Percentiles rank a stretch among this genome's conserved stretches.
phyloP scores from a whole-genome alignment of 169 alveolate genomes.

The Pseudocohnilembus persalinus region DNA sequence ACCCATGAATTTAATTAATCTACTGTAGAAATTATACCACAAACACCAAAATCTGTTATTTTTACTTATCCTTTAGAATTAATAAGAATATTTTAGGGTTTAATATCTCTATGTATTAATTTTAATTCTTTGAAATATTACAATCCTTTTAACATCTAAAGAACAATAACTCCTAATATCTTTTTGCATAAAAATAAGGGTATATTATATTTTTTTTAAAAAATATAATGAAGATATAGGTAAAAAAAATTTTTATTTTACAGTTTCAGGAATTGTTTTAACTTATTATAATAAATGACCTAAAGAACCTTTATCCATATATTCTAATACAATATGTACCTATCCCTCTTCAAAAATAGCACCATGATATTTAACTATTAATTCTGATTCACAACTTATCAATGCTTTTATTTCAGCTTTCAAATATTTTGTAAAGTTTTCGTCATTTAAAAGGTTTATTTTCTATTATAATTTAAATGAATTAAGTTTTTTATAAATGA shows the following conservation, averaged over 20 bases:
- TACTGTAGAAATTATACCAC: slow-evolving; percentile 59
- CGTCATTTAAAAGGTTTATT: background rate
- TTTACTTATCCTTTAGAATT: slow-evolving; percentile 64
- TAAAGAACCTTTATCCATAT: background rate
- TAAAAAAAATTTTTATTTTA: no score
- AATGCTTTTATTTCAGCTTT: background rate
- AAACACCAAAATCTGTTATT: slow-evolving; percentile 75
- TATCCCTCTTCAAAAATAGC: background rate
- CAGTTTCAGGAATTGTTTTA: background rate
- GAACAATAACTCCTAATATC: slow-evolving; percentile 24
- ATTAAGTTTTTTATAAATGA: no score
- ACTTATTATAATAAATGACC: background rate
- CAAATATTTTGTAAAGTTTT: no score
- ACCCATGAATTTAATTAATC: slow-evolving; percentile 65
- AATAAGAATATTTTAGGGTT: slow-evolving; percentile 69
- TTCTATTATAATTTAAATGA: background rate
- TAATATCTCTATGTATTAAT: slow-evolving; percentile 77
- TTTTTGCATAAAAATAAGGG: slow-evolving; percentile 54
- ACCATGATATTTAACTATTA: background rate
- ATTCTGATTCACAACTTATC: background rate
- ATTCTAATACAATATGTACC: background rate
- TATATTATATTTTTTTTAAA: slow-evolving; percentile 26
- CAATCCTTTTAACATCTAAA: slow-evolving; percentile 52
- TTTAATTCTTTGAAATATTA: slow-evolving; percentile 65
- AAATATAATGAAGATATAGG: background rate